Base-by-base conservation (phyloP, 371 early-diverging fungal genomes). In the Racocetra persica region DNA sequence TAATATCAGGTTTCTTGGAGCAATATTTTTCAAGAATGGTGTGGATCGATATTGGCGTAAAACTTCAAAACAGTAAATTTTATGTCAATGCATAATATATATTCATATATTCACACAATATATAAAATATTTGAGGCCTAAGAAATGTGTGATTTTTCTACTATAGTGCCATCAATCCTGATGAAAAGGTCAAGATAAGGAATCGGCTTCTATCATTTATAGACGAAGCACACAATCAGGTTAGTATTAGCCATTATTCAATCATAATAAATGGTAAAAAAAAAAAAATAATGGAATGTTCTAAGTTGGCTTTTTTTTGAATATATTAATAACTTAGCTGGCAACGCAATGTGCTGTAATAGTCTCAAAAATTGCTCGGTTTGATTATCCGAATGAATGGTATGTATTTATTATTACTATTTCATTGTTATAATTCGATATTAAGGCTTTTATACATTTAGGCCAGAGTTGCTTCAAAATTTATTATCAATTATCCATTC, bases 21-120 rank as follows among this genome's bases (percentile, higher is more conserved):
- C 93, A 24, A 91, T 96, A 70, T 91, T 91, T 76, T 86, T 97
- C 70, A 97, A 97, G 85, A 96, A 96, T 83, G 95, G 96, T 3
- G 89, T 97, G 60, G 94, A 93, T 83, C 92, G 91, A 78, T 96
- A 94, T 83, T 97, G 98, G 98, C 89, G 95, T 83, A 92, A 90
- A 83, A 89, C 93, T 3, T 93, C 93, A 13, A 90, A 87, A 85
- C 90, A 90, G 94, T 95, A 86, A 80, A 82, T 77, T 80, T 52
- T 10, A 80, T 59, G 18, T 69, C 66, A 7, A 72, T 14, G 2
- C 55, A 13, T 62, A 11, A 20, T 62, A 62, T 45, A 45, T 45
- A 45, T 45, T 45, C 45, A 55, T n/a, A 32, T 32, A 32, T 32
- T 32, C 32, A 32, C 32, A 32, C 45, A 45, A 38, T 3, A 54